Evolutionary conservation across 2,329 filamentous ascomycete genomes (phyloP).

Genomic region (Ascochyta koolunga): DNA sequence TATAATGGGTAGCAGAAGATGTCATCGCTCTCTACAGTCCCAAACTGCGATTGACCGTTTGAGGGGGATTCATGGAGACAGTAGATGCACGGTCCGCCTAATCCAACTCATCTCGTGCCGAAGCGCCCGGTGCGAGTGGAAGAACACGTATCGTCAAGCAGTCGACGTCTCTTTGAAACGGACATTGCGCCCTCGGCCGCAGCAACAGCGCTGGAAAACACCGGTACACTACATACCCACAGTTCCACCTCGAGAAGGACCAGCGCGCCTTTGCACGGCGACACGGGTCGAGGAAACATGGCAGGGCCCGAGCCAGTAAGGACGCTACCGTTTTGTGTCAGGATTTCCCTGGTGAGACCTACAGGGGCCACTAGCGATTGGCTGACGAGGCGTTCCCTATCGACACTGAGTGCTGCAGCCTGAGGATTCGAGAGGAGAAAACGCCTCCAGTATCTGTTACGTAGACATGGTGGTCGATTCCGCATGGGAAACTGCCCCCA

Average conservation of each 20-base stretch:
- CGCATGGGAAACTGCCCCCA: conserved; percentile 1
- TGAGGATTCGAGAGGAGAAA: conserved; percentile 5
- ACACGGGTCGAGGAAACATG: conserved; percentile 8
- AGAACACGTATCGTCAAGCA: conserved; percentile 11
- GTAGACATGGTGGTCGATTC: conserved; percentile 2
- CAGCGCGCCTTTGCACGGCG: conserved; percentile 1
- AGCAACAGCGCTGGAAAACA: neutral
- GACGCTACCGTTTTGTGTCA: conserved; percentile 19
- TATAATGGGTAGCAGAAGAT: conserved; percentile 9
- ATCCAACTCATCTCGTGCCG: conserved; percentile 4
- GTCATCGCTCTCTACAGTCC: conserved; percentile 7
- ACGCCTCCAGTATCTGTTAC: conserved; percentile 1
- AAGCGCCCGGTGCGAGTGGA: conserved; percentile 1
- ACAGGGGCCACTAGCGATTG: conserved; percentile 19
- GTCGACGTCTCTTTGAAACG: neutral
- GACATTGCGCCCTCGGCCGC: conserved; percentile 1
- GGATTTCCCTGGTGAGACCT: conserved; percentile 20
- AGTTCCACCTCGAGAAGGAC: neutral
- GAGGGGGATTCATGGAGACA: conserved; percentile 7
- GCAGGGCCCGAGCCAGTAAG: conserved; percentile 17
- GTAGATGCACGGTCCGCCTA: conserved; percentile 4
- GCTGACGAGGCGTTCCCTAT: conserved; percentile 16
- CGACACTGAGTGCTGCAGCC: conserved; percentile 7
- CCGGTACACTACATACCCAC: conserved; percentile 3
- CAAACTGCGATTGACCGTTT: conserved; percentile 12